A percentile compares a stretch with the other conserved stretches of the same genome.
Evolutionary conservation across 192 early-diverging fungal genomes (phyloP).

Genomic region (Podila epigama): DNA sequence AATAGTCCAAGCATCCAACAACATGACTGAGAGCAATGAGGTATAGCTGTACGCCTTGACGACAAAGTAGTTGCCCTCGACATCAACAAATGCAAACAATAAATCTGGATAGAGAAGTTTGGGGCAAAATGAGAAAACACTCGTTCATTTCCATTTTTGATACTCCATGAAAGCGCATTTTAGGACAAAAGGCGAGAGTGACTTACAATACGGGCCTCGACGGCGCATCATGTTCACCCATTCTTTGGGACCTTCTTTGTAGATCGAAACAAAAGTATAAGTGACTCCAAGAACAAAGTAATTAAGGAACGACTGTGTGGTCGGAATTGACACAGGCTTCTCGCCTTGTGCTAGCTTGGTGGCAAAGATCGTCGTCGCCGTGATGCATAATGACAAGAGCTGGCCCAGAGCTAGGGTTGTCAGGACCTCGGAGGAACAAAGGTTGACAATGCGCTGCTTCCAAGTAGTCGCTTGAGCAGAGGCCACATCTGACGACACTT

Average conservation of each 20-base stretch:
- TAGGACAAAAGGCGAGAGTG: background rate
- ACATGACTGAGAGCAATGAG: conserved; percentile 76
- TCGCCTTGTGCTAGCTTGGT: conserved; percentile 63
- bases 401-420: conserved; percentile 64
- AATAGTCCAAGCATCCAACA: conserved; percentile 80
- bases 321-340: conserved; percentile 63
- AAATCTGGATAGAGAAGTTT: conserved; percentile 49
- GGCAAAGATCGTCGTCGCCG: conserved; percentile 72
- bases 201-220: conserved; percentile 56
- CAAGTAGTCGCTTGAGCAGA: conserved; percentile 8
- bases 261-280: conserved; percentile 57
- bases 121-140: background rate
- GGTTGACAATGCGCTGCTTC: background rate
- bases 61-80: conserved; percentile 86
- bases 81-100: conserved; percentile 72
- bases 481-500: background rate
- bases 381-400: conserved; percentile 79
- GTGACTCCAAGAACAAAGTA: conserved; percentile 75
- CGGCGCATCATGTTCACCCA: conserved; percentile 55
- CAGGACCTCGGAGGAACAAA: conserved; percentile 42
- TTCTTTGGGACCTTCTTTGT: conserved; percentile 56
- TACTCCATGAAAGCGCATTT: background rate
- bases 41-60: conserved; percentile 82
- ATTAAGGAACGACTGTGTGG: conserved; percentile 75
- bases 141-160: background rate